Conservation (phyloP, 1,284 basidiomycete genomes). For the Apiotrichum sp. region DNA sequence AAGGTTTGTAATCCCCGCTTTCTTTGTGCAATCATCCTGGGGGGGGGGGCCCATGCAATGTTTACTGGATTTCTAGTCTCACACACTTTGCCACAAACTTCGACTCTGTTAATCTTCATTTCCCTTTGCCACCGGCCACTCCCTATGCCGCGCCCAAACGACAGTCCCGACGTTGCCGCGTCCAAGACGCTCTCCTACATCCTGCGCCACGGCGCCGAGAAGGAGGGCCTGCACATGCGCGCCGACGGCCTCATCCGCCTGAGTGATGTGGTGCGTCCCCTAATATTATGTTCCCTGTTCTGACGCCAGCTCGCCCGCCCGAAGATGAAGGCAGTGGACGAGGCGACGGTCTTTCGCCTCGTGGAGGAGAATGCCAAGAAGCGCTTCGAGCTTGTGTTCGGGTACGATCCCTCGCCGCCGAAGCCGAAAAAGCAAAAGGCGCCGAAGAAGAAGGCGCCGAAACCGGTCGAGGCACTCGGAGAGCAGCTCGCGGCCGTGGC, state of each 20-base stretch:
- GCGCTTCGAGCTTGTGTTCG: slow-evolving; percentile 64
- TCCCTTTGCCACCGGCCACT: neutral
- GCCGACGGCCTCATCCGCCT: slow-evolving; percentile 73
- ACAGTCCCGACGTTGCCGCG: slow-evolving; percentile 50
- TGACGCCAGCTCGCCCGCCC: slow-evolving; percentile 53
- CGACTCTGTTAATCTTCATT: too few species aligned
- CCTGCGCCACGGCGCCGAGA: slow-evolving; percentile 72
- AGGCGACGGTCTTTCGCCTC: slow-evolving; percentile 60
- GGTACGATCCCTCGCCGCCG: slow-evolving; percentile 50
- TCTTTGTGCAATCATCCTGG: neutral
- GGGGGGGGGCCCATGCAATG: neutral
- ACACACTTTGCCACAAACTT: too few species aligned
- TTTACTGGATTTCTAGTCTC: too few species aligned
- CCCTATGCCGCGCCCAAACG: slow-evolving; percentile 42
- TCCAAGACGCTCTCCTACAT: slow-evolving; percentile 80
- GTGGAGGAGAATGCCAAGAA: slow-evolving; percentile 71
- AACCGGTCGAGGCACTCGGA: slow-evolving; percentile 3
- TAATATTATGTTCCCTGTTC: neutral
- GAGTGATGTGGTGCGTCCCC: slow-evolving; percentile 59
- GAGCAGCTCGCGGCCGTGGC: neutral
- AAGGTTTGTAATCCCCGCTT: too few species aligned
- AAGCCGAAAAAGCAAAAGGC: slow-evolving; percentile 22
- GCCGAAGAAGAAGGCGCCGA: slow-evolving; percentile 18
- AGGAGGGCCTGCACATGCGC: slow-evolving; percentile 66
- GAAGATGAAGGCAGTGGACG: slow-evolving; percentile 54